A percentile compares a stretch with the other conserved stretches of the same genome.
These are phyloP conservation scores for Penstemon barbatus DNA, from an alignment of 257 asterid genomes.

Conservation along the genomic window DNA sequence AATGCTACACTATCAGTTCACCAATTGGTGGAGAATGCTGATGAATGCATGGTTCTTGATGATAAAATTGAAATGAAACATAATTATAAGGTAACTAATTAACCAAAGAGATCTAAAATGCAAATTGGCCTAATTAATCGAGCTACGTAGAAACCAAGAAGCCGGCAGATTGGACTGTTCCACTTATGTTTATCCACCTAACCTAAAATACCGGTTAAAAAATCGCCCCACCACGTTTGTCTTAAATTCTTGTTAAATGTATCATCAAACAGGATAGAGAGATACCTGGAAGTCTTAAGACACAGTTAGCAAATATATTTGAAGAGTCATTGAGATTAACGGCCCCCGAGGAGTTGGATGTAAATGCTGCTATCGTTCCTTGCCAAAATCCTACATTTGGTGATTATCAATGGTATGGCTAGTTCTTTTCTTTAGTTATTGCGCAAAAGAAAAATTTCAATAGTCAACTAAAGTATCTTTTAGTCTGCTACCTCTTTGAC, in stretches of 20 bases:
- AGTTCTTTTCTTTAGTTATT: not conserved
- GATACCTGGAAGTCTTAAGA: slow-evolving; percentile 59
- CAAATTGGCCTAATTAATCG: too few relatives aligned
- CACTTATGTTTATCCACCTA: too few relatives aligned
- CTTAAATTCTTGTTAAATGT: slow-evolving; percentile 18
- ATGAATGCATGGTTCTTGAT: too few relatives aligned
- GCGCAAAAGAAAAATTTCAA: not conserved
- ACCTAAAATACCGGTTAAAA: too few relatives aligned
- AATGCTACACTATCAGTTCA: too few relatives aligned
- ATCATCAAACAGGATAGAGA: slow-evolving; percentile 46
- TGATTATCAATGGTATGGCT: slow-evolving; percentile 83
- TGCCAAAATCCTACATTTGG: slow-evolving; percentile 75
- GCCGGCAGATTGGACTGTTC: slow-evolving; percentile 15
- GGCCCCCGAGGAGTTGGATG: slow-evolving; percentile 60
- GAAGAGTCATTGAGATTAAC: slow-evolving; percentile 59
- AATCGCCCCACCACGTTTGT: not conserved
- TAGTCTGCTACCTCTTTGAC: not conserved
- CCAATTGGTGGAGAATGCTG: too few relatives aligned
- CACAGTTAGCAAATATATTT: slow-evolving; percentile 55
- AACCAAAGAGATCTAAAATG: too few relatives aligned
- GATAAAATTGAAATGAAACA: too few relatives aligned
- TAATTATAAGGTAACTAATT: too few relatives aligned
- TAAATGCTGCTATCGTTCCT: slow-evolving; percentile 59
- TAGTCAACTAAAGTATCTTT: not conserved
- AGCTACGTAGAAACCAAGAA: too few relatives aligned